Percentiles rank a stretch among this genome's conserved stretches.
phyloP scores from a whole-genome alignment of 768 basidiomycete species.

The Ramaria sp. region DNA sequence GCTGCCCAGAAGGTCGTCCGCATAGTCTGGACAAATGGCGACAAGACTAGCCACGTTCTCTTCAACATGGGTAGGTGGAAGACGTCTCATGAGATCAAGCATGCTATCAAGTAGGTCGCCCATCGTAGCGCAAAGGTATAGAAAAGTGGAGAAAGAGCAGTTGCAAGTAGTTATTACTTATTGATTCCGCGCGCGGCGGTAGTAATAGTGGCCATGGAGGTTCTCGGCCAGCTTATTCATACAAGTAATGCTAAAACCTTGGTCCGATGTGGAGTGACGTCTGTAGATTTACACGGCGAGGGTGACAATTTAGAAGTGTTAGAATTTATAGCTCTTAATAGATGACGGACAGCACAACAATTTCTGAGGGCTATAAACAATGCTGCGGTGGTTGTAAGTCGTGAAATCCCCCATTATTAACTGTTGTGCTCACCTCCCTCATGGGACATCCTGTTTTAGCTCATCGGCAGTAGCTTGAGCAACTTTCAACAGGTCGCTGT shows the following conservation, averaged over 20 bases:
- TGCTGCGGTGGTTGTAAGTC: background rate
- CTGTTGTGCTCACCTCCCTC: background rate
- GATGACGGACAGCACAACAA: too few relatives aligned
- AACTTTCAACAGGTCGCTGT: background rate
- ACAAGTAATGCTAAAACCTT: too few relatives aligned
- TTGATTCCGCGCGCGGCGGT: constrained; percentile 1
- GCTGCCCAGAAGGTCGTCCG: constrained; percentile 88
- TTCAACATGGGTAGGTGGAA: constrained; percentile 86
- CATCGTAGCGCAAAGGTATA: constrained; percentile 28
- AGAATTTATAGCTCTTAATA: too few relatives aligned
- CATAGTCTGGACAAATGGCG: constrained; percentile 79
- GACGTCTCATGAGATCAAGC: constrained; percentile 90
- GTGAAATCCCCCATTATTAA: background rate
- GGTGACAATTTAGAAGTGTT: too few relatives aligned
- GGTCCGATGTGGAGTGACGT: too few relatives aligned
- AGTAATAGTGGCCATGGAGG: too few relatives aligned
- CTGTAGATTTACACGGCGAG: too few relatives aligned
- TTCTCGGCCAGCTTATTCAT: too few relatives aligned
- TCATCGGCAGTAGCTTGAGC: background rate
- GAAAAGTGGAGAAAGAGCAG: background rate
- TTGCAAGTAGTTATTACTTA: background rate
- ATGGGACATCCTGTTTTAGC: background rate
- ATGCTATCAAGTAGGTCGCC: constrained; percentile 79
- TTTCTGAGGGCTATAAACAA: background rate
- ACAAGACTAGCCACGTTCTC: constrained; percentile 79